Percentiles rank a stretch among this genome's conserved stretches.
Conservation (phyloP, 805 yeast genomes). For the Teunomyces funiuensis region DNA sequence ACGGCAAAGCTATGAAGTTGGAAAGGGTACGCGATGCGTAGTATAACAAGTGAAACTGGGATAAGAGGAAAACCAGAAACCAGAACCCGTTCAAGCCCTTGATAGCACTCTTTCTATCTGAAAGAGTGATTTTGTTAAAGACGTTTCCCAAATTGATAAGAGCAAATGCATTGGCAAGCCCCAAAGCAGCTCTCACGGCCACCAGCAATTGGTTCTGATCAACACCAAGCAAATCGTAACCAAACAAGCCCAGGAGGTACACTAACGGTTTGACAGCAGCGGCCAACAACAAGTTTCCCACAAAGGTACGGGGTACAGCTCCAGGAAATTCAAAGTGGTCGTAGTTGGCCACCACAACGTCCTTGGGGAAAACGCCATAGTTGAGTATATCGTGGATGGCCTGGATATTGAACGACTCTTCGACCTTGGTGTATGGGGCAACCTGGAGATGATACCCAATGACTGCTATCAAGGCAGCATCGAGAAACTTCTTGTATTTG, state of each 20-base stretch:
- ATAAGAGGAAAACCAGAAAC: conserved; percentile 56
- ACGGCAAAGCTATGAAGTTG: conserved; percentile 80
- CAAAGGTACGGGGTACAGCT: conserved; percentile 80
- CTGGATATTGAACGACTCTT: conserved; percentile 88
- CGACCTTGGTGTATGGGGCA: conserved; percentile 89
- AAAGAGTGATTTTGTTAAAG: conserved; percentile 21
- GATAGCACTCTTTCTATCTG: conserved; percentile 16
- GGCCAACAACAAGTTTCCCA: conserved; percentile 65
- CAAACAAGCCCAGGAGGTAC: conserved; percentile 26
- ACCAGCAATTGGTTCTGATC: conserved; percentile 22
- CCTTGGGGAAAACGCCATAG: conserved; percentile 49
- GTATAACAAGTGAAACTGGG: conserved; percentile 79
- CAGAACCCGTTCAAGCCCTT: conserved; percentile 45
- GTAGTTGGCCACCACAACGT: conserved; percentile 40
- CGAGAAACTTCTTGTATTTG: conserved; percentile 17
- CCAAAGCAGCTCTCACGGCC: conserved; percentile 59
- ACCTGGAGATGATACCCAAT: conserved; percentile 50
- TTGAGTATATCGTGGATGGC: conserved; percentile 80
- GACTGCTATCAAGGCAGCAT: conserved; percentile 33
- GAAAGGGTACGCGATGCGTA: conserved; percentile 87
- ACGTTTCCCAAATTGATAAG: conserved; percentile 51
- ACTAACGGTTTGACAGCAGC: conserved; percentile 38
- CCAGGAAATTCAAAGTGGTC: conserved; percentile 87
- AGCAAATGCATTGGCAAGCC: conserved; percentile 56
- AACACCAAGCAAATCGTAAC: conserved; percentile 38